Percentiles rank a stretch among this genome's conserved stretches.
Evolutionary conservation across 148 eudicot genomes (phyloP).

Genomic region (Simmondsia chinensis): DNA sequence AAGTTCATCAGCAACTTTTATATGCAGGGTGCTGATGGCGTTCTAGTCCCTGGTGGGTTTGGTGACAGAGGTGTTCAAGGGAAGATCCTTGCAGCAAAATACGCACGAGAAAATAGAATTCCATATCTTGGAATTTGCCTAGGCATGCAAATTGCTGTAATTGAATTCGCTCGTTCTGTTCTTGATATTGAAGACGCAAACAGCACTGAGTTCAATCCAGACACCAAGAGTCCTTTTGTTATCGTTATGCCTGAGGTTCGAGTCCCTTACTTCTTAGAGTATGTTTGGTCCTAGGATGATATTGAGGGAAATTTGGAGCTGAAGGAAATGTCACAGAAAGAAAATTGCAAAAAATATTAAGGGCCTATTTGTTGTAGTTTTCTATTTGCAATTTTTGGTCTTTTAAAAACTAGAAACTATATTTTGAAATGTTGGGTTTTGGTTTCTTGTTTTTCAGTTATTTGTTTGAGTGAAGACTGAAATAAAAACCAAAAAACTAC

Average conservation of each 20-base stretch:
- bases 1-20: not conserved
- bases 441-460: too few relatives aligned
- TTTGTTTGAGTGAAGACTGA: too few relatives aligned
- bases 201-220: constrained; percentile 80
- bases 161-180: constrained; percentile 79
- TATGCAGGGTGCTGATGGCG: constrained; percentile 74
- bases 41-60: constrained; percentile 97
- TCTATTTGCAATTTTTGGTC: too few relatives aligned
- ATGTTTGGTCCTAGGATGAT: too few relatives aligned
- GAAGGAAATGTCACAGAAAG: too few relatives aligned
- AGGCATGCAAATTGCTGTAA: constrained; percentile 94
- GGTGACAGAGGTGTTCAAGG: constrained; percentile 99
- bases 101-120: constrained; percentile 75
- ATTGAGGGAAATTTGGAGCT: too few relatives aligned
- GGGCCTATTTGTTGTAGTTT: too few relatives aligned
- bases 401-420: too few relatives aligned
- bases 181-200: constrained; percentile 71
- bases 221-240: constrained; percentile 59
- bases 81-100: constrained; percentile 86
- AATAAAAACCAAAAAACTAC: too few relatives aligned
- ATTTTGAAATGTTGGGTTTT: too few relatives aligned
- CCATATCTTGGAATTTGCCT: constrained; percentile 93
- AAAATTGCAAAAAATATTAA: too few relatives aligned
- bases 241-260: constrained; percentile 95
- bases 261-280: not conserved